Evolutionary conservation across 257 asterid species (phyloP), one percentile per base, ranked within the genome.

Genomic region (Fraxinus americana): DNA sequence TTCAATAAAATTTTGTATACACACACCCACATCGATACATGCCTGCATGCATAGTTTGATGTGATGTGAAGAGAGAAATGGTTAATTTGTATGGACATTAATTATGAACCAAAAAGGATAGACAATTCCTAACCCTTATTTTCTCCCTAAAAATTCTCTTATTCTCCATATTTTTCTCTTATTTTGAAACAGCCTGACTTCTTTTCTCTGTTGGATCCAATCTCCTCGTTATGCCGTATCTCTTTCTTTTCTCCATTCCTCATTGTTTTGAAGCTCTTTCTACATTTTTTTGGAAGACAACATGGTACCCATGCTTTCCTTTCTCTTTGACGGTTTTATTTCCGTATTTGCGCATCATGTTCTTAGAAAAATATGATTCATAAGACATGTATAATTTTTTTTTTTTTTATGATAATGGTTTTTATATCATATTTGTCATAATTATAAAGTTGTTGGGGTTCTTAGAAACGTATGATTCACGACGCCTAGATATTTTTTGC

Each of bases 281-380:
- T 77, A 52, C 71, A 54, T 71, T 32, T 25, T 14, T 35, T 32
- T 19, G 23, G 75, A 77, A 69, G 72, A 52, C 87, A 77, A 80
- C 81, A 83, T 83, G 87, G 87, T 83, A 83, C 59, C 13, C 17
- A 21, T 63, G n/a, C 13, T 65, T 82, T 71, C 14, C 63, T 38
- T 48, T 41, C 19, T 41, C 45, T 59, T 25, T 1, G 0, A 1
- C 36, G 45, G 4, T 25, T 41, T 11, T 43, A 21, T 41, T 16
- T 76, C 19, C 0, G 36, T 32, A 25, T 27, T 61, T 27, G 19
- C 32, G 16, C 4, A 11, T 43, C 50, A 0, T 43, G 50, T 43
- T 36, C 41, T 36, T 36, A 36, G 41, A 36, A 36, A 36, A 36
- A 5, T 36, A 36, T 1, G 41, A 36, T 36, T 43, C 50, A 43